Evolutionary conservation across 2,329 filamentous ascomycete species (phyloP), one percentile per base, ranked within the genome.

Genomic region (Cladosporium velox): DNA sequence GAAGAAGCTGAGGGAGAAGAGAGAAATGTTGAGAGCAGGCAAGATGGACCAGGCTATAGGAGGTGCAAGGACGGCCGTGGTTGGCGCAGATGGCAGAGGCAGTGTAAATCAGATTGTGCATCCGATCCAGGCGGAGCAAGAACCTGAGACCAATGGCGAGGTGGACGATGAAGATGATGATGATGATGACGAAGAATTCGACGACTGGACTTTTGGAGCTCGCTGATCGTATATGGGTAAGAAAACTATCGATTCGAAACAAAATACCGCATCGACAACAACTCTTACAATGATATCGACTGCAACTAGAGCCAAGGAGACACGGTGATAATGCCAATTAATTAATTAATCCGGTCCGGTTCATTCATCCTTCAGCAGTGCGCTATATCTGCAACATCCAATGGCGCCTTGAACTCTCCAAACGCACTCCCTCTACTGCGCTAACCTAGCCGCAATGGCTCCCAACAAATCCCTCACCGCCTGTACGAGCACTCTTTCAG

Each of bases 1-100:
- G 38, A 79, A 75, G 70, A 78, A 72, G 70, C 69, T 84, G 51
- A 78, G 80, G 14, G 80, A 82, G 68, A 79, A 80, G 70, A 73
- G 82, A 47, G 82, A 84, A 68, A 77, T 77, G 4, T 68, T 84
- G 35, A 74, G 79, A 14, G 26, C 72, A 67, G 63, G 64, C 65
- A 64, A 35, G 57, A 44, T 64, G 66, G 30, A 38, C 4, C 38
- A 67, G 38, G 38, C 57, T 21, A 60, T 51, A 12, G 41, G 44
- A 34, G 60, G 44, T 26, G 61, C 61, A 7, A 59, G 12, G 14
- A n/a, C 10, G n/a, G 57, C 10, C 5, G 30, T 4, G 30, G n/a
- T n/a, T 28, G 51, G 18, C 11, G 15, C 12, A 15, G 14, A 49
- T 26, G 32, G 35, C 28, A 47, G 52, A 35, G 32, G 47, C 18